These are phyloP conservation scores for Dendrobium chrysotoxum DNA, from an alignment of 106 monocot genomes.

Conservation along the genomic window DNA sequence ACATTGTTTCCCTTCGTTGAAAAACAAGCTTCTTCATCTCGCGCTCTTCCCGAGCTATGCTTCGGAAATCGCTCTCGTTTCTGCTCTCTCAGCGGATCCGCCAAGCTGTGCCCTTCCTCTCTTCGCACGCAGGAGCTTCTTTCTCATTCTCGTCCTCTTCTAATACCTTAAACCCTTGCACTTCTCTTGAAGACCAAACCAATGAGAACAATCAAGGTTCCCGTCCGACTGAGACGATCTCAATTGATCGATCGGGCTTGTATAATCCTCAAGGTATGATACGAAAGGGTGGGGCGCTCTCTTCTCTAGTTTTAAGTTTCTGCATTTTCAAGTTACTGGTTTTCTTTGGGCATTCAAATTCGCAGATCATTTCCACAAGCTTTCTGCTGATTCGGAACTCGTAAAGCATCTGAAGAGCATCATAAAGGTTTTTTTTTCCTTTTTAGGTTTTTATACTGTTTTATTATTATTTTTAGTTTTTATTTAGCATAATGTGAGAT, in stretches of 20 bases:
- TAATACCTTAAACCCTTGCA: conserved; percentile 19
- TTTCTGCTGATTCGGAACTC: conserved; percentile 62
- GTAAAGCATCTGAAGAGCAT: conserved; percentile 90
- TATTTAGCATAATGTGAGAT: neutral
- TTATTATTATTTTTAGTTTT: neutral
- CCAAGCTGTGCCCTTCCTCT: conserved; percentile 11
- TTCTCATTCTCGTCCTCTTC: conserved; percentile 20
- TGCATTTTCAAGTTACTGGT: neutral
- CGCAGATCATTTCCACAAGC: conserved; percentile 63
- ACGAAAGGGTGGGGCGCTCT: neutral
- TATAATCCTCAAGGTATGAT: conserved; percentile 62
- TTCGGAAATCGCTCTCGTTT: conserved; percentile 44
- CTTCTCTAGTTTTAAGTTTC: neutral
- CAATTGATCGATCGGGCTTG: conserved; percentile 76
- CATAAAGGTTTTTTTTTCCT: conserved; percentile 49
- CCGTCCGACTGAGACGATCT: conserved; percentile 25
- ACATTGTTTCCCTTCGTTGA: too few species aligned
- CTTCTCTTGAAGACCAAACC: conserved; percentile 14
- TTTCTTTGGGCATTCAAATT: neutral
- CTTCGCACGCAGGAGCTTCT: conserved; percentile 5
- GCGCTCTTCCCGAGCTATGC: conserved; percentile 7
- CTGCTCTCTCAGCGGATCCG: conserved; percentile 31
- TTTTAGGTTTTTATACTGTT: neutral
- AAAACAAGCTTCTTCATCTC: neutral
- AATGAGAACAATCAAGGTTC: conserved; percentile 10